Evolutionary conservation across 1,139 yeast species (phyloP).

Genomic region (Scheffersomyces stambukii): DNA sequence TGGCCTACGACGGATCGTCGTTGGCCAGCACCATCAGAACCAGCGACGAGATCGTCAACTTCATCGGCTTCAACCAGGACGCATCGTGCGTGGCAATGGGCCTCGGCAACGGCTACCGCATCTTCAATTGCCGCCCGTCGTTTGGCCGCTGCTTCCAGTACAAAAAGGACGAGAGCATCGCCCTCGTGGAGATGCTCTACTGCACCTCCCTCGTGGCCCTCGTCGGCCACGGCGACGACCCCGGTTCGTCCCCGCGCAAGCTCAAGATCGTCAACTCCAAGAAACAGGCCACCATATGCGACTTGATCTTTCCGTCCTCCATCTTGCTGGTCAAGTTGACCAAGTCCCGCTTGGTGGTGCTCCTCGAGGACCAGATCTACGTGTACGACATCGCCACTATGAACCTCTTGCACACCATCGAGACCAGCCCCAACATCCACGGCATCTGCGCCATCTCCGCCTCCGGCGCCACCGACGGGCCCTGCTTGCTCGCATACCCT

Average conservation of each 20-base stretch:
- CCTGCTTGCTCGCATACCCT: constrained; percentile 77
- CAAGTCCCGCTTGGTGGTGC: constrained; percentile 66
- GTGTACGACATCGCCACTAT: constrained; percentile 85
- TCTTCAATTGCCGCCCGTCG: constrained; percentile 79
- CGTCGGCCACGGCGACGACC: constrained; percentile 84
- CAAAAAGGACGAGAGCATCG: constrained; percentile 51
- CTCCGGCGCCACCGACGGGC: background rate
- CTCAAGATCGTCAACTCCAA: constrained; percentile 81
- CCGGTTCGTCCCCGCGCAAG: constrained; percentile 75
- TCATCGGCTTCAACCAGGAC: constrained; percentile 85
- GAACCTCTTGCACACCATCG: constrained; percentile 85
- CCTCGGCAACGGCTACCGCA: constrained; percentile 68
- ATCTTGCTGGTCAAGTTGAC: constrained; percentile 77
- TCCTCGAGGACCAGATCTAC: constrained; percentile 80
- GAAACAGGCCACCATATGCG: constrained; percentile 68
- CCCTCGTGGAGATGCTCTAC: constrained; percentile 86
- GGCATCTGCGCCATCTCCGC: constrained; percentile 61
- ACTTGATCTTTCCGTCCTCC: constrained; percentile 82
- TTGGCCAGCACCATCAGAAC: constrained; percentile 5
- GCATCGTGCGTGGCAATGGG: constrained; percentile 86
- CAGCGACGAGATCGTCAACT: constrained; percentile 34
- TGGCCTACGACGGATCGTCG: constrained; percentile 7
- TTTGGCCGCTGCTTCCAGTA: constrained; percentile 72
- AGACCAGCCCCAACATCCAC: constrained; percentile 65
- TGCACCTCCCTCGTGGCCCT: constrained; percentile 83